A percentile compares a stretch with the other conserved stretches of the same genome.
Evolutionary conservation across 345 rosid species (phyloP).

Genomic region (Noccaea bulbosa): DNA sequence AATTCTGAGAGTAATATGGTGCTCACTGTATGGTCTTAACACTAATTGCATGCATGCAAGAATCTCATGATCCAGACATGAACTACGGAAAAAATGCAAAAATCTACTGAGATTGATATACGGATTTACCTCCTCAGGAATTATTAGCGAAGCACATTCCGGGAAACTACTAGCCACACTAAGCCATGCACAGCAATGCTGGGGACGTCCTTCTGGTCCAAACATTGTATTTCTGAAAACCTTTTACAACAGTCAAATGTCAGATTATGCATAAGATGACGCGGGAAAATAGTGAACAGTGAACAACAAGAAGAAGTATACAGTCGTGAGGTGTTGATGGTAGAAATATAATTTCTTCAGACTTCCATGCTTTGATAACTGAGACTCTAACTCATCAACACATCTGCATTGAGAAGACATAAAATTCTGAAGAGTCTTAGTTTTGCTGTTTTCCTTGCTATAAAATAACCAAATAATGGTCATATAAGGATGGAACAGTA

Average conservation of each 20-base stretch:
- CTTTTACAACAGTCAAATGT: slow-evolving; percentile 49
- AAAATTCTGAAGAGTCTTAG: slow-evolving; percentile 12
- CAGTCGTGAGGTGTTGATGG: slow-evolving; percentile 94
- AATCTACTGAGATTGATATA: slow-evolving; percentile 1
- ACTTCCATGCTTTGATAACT: slow-evolving; percentile 96
- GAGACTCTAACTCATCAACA: slow-evolving; percentile 91
- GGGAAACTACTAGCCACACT: slow-evolving; percentile 99
- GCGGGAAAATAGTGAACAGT: slow-evolving; percentile 21
- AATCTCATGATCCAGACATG: slow-evolving; percentile 25
- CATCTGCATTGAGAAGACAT: slow-evolving; percentile 62
- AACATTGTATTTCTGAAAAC: slow-evolving; percentile 99
- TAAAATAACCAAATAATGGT: slow-evolving; percentile 20
- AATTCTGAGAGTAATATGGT: slow-evolving; percentile 18
- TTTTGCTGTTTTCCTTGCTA: slow-evolving; percentile 16
- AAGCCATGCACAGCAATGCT: slow-evolving; percentile 99
- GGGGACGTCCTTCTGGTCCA: slow-evolving; percentile 99
- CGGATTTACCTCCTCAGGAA: slow-evolving; percentile 88
- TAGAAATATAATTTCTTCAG: slow-evolving; percentile 87
- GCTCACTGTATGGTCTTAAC: slow-evolving; percentile 20
- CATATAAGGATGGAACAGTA: slow-evolving; percentile 39
- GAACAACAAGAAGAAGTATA: slow-evolving; percentile 41
- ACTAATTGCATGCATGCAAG: slow-evolving; percentile 17
- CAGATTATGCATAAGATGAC: slow-evolving; percentile 37
- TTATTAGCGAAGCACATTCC: slow-evolving; percentile 92
- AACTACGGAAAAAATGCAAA: slow-evolving; percentile 12